Evolutionary conservation across 1,139 yeast genomes (phyloP).

Genomic region (Magnusiomyces suaveolens): DNA sequence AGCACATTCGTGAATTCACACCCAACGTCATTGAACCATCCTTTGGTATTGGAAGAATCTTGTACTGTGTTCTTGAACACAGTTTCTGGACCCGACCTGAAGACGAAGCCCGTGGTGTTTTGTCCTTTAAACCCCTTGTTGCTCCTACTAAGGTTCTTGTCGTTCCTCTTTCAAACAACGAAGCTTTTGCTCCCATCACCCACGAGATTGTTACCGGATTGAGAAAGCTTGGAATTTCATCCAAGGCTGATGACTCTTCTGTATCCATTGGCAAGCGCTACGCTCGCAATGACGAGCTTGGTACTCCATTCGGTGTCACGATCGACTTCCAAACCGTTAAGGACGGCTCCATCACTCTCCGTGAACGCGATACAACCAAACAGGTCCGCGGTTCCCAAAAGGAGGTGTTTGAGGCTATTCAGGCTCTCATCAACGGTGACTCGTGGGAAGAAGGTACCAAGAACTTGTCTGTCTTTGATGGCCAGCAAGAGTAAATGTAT

Average conservation of each 20-base stretch:
- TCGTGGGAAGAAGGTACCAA: conserved; percentile 84
- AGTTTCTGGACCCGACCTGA: conserved; percentile 92
- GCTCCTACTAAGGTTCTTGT: conserved; percentile 97
- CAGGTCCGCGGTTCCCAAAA: conserved; percentile 91
- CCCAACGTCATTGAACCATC: conserved; percentile 99
- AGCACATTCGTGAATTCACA: conserved; percentile 88
- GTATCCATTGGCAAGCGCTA: conserved; percentile 98
- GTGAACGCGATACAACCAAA: conserved; percentile 95
- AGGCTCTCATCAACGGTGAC: conserved; percentile 59
- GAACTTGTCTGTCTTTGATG: conserved; percentile 32
- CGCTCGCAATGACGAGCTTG: conserved; percentile 97
- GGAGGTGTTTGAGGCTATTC: conserved; percentile 70
- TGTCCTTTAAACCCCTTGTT: conserved; percentile 89
- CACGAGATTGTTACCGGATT: conserved; percentile 52
- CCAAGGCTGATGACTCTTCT: conserved; percentile 94
- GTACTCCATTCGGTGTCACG: conserved; percentile 98
- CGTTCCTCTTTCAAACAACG: conserved; percentile 85
- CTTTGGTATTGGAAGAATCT: conserved; percentile 96
- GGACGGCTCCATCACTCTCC: conserved; percentile 84
- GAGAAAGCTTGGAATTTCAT: conserved; percentile 77
- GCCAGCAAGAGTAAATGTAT: conserved; percentile 32
- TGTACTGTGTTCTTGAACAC: conserved; percentile 90
- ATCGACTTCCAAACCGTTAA: conserved; percentile 90
- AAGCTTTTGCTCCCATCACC: conserved; percentile 69
- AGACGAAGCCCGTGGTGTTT: conserved; percentile 80